A percentile compares a stretch with the other conserved stretches of the same genome.
Conservation (phyloP, 352 stramenopile genomes). For the Phytophthora aleatoria region DNA sequence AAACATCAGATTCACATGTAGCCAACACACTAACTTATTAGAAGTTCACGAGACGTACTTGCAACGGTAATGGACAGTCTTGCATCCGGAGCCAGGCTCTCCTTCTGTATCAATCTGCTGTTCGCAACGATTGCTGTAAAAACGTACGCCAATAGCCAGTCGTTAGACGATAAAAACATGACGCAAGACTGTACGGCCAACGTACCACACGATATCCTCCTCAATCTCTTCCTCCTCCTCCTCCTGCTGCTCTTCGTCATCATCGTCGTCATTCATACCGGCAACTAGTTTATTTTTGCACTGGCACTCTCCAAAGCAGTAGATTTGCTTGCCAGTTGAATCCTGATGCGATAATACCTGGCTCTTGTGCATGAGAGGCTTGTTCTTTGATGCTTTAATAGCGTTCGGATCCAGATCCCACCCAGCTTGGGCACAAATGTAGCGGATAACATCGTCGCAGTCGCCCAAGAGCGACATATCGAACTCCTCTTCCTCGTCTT, state of each 20-base stretch:
- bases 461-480: conserved; percentile 83
- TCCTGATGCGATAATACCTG: conserved; percentile 37
- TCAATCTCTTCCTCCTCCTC: conserved; percentile 37
- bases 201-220: conserved; percentile 58
- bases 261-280: conserved; percentile 34
- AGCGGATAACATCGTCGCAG: conserved; percentile 77
- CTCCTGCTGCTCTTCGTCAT: conserved; percentile 8
- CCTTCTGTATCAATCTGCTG: conserved; percentile 36
- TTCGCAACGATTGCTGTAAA: conserved; percentile 41
- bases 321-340: conserved; percentile 27
- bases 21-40: not conserved
- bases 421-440: conserved; percentile 61
- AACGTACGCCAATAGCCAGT: conserved; percentile 5
- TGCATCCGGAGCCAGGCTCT: conserved; percentile 19
- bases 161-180: not conserved
- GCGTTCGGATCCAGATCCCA: conserved; percentile 44
- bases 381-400: conserved; percentile 22
- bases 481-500: conserved; percentile 60
- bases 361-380: conserved; percentile 9
- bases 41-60: conserved; percentile 28
- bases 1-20: conserved; percentile 2
- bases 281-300: conserved; percentile 48
- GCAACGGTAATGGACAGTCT: conserved; percentile 43
- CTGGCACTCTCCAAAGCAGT: conserved; percentile 53
- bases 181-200: not conserved